Base-by-base conservation (phyloP, 2,329 filamentous ascomycete species). In the Cladophialophora immunda region DNA sequence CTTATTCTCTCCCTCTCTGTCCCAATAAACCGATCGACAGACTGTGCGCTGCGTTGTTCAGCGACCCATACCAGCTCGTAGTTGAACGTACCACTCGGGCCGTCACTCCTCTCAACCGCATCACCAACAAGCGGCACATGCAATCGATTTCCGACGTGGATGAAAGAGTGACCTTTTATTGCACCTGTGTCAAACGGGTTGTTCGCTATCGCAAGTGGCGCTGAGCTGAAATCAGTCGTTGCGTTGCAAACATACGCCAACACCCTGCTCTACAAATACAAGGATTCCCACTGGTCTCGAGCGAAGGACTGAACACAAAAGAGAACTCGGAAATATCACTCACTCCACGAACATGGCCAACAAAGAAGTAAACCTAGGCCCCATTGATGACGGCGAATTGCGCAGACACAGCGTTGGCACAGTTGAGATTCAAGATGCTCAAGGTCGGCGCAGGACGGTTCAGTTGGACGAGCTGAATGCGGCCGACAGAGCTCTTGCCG, bases 401-500 rank as follows among this genome's bases (percentile, higher is more conserved):
- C 68, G 60, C 68, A 62, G 61, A 29, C 67, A 64, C n/a, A 72
- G 69, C 59, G 62, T 70, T 17, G 66, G 70, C 22, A 62, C 60
- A 4, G 59, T 71, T 4, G 69, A 71, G 38, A 68, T 71, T 32
- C 53, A 68, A 58, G 68, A 67, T 50, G 56, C 66, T 25, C 17
- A 66, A 57, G 71, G 71, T 27, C 63, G 71, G 41, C 61, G 70
- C 45, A 64, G 52, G 54, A 69, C 67, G 5, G 67, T 75, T 17
- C 68, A 73, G 17, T 52, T 75, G 19, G 71, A 74, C 25, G 74
- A 75, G 38, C 55, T 75, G 45, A 71, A 54, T 64, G 70, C 64
- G 15, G 75, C 74, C 52, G 75, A 76, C 59, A 63, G 73, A 38
- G 74, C 64, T 19, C 65, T 76, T 25, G 75, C 75, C 19, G 75